Base-by-base conservation (phyloP, 345 rosid genomes). In the Isatis tinctoria region DNA sequence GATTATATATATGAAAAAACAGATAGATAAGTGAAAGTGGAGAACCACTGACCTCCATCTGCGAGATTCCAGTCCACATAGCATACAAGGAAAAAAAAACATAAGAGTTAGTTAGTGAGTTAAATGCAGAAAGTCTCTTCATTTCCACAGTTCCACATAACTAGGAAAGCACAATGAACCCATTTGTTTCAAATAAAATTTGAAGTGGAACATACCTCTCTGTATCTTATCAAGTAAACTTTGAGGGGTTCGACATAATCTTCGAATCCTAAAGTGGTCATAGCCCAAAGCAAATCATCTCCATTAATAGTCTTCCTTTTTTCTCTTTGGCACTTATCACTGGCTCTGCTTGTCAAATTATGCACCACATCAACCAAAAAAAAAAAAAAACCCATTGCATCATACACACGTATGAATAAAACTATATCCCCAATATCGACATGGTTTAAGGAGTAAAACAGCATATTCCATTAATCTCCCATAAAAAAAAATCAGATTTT, bases 21-120 rank as follows among this genome's bases (percentile, higher is more conserved):
- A 11, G 64, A 40, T 8, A 51, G 27, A 9, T n/a, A n/a, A n/a
- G n/a, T 74, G 35, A 32, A 30, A 22, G 62, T 62, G 49, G 56
- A 60, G 47, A 58, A 60, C 57, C 63, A 70, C 76, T 69, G 63
- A 94, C 97, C 96, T 94, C 97, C 91, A 91, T 87, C 95, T 94
- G 85, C 78, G 70, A 17, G 30, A 35, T 72, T 71, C 77, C 78
- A 67, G 70, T 74, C 61, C 77, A 73, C 8, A 62, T 13, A 54
- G 30, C 79, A 53, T 37, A 54, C 4, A 65, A 68, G 12, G 8
- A 39, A 53, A 59, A 53, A 59, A 18, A 74, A 56, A 43, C 24
- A 39, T 12, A 43, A 33, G 59, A 65, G 48, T 58, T 36, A 65
- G 48, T 58, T 36, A 72, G 74, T 51, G 62, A 49, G 4, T n/a